Evolutionary conservation across 2,329 filamentous ascomycete species (phyloP), one percentile per base, ranked within the genome.

Genomic region (Ascochyta pisi): DNA sequence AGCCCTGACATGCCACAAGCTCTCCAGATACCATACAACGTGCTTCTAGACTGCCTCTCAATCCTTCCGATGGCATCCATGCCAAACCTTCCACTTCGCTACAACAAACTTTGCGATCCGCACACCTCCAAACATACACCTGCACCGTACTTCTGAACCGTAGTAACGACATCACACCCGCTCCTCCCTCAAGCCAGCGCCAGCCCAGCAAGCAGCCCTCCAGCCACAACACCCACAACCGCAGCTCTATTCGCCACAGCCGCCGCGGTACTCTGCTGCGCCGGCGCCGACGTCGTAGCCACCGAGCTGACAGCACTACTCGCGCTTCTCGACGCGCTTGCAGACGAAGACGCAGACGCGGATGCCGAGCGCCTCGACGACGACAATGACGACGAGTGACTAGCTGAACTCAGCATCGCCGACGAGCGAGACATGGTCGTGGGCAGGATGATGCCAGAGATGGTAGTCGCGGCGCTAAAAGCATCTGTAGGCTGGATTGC

Each of bases 201-300:
- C 56, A 65, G 48, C 37, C 66, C 66, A 50, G 63, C 67, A 29
- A 63, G 43, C 34, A 70, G 12, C 23, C 65, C 66, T 39, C 65
- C 67, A 27, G 54, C 60, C 8, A 70, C 54, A 27, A 50, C 53
- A 10, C 65, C 66, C 26, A 68, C 48, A 4, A 63, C 46, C 42
- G 58, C 57, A 4, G 58, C 61, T 31, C 57, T 54, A 13, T 62
- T 63, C 5, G 47, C 54, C 6, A 48, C 49, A 19, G 66, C 67
- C 9, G 65, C 67, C 16, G 55, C 66, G 4, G 60, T 65, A 33
- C 62, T 65, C 38, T 50, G 48, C 23, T 56, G 47, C 15, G 63
- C 51, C 10, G 61, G 50, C 7, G 46, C 58, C 10, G 61, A 59
- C 12, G 52, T 38, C 29, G 59, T 40, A 40, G 38, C 19, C 16